phyloP scores from a whole-genome alignment of 768 basidiomycete genomes.

The Clitopilus hobsonii region DNA sequence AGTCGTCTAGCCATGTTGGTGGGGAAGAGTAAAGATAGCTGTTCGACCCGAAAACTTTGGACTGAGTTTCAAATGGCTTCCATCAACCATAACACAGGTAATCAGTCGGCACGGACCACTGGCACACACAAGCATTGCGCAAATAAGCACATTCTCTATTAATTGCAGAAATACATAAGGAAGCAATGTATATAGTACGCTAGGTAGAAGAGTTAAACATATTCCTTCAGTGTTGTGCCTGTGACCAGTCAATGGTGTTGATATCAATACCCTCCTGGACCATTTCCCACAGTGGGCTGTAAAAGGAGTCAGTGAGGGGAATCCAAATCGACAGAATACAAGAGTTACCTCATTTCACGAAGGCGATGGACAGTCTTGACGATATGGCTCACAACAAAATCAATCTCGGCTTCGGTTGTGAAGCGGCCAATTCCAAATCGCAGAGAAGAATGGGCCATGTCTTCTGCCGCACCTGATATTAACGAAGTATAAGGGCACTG shows the following conservation, averaged over 20 bases:
- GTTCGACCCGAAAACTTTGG: conserved; percentile 19
- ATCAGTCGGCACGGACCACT: conserved; percentile 38
- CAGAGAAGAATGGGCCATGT: conserved; percentile 97
- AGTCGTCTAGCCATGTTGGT: conserved; percentile 77
- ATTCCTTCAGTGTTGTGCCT: conserved; percentile 75
- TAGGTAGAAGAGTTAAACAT: conserved; percentile 8
- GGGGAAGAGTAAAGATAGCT: conserved; percentile 22
- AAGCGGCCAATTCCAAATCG: conserved; percentile 98
- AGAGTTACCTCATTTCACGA: conserved; percentile 86
- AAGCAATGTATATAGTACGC: conserved; percentile 9
- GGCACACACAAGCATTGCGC: not conserved
- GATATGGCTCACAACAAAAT: conserved; percentile 88
- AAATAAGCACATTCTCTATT: not conserved
- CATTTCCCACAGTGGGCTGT: conserved; percentile 98
- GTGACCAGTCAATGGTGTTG: conserved; percentile 92
- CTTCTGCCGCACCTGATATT: conserved; percentile 80
- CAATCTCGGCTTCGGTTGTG: conserved; percentile 95
- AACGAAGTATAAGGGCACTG: conserved; percentile 4
- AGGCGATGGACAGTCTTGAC: conserved; percentile 81
- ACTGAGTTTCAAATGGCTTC: conserved; percentile 42
- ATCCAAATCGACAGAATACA: not conserved
- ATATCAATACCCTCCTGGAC: conserved; percentile 98
- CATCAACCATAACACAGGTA: conserved; percentile 18
- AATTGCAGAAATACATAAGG: not conserved
- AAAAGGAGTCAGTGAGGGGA: conserved; percentile 8